Base-by-base conservation (phyloP, 2,329 filamentous ascomycete species). In the Neopestalotiopsis sp. region DNA sequence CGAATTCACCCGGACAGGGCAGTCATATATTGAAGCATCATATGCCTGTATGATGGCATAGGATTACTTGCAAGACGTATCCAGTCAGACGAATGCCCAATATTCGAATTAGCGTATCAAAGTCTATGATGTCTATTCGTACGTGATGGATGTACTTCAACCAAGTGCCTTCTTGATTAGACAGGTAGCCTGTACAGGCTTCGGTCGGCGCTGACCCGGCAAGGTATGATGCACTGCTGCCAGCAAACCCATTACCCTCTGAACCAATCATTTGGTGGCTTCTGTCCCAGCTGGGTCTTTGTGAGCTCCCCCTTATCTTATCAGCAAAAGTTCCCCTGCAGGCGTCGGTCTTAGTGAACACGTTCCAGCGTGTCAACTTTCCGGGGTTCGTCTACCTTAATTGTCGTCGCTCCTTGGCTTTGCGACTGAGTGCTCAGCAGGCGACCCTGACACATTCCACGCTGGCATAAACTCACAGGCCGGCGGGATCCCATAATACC, bases 291-390 rank as follows among this genome's bases (percentile, higher is more conserved):
- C 24, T n/a, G 13, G n/a, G 59, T 40, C 30, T 32, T 20, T 62
- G 40, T 40, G 52, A 38, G 42, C 32, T 49, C 63, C n/a, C 20
- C 49, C 28, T 59, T 69, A 64, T 30, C 28, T 68, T n/a, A 62
- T 67, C 57, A 56, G 64, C 42, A 32, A 30, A 68, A 67, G 65
- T 70, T 66, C 62, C 38, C 62, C 62, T 49, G 56, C 66, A 63
- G 67, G 67, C 71, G 24, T 60, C 68, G 69, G 66, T 72, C 68
- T 14, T 40, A 69, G 68, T 72, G 71, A 70, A 66, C 63, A 66
- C 63, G 63, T 66, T 66, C 61, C 61, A 64, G 61, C 61, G 40
- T 64, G 61, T 64, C 61, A 49, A 64, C 61, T 64, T 64, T 64
- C 61, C 38, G 45, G 61, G 61, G 61, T 38, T 10, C 34, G 34